These are phyloP conservation scores for Cordyceps fumosorosea DNA, from an alignment of 2,329 filamentous ascomycete species.

Conservation along the genomic window DNA sequence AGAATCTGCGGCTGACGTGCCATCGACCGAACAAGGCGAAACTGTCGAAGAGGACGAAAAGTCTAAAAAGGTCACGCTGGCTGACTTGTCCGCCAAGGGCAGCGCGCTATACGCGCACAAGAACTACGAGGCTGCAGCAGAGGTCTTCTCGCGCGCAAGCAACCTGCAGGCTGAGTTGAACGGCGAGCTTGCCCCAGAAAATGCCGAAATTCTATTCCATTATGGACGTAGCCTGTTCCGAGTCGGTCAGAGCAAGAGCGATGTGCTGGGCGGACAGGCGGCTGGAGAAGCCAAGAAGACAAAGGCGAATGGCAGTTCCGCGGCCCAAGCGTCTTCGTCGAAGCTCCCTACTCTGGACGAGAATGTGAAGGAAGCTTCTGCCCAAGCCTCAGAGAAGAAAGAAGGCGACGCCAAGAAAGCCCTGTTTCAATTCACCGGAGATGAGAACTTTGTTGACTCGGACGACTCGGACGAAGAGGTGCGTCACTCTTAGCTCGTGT, in stretches of 20 bases:
- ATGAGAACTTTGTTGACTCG: slow-evolving; percentile 85
- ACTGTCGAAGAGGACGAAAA: slow-evolving; percentile 37
- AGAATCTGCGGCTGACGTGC: not conserved
- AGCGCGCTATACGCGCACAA: slow-evolving; percentile 82
- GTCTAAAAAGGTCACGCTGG: slow-evolving; percentile 58
- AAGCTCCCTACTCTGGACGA: slow-evolving; percentile 34
- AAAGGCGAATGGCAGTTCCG: slow-evolving; percentile 34
- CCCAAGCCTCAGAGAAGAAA: slow-evolving; percentile 33
- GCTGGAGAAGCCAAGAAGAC: slow-evolving; percentile 41
- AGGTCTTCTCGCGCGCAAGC: slow-evolving; percentile 81
- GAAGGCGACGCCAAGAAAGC: slow-evolving; percentile 55
- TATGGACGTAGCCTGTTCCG: slow-evolving; percentile 94
- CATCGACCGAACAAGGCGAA: slow-evolving; percentile 31
- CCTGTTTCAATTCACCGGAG: slow-evolving; percentile 86
- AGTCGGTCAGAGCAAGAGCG: slow-evolving; percentile 87
- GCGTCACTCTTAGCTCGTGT: slow-evolving; percentile 4
- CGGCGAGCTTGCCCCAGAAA: slow-evolving; percentile 83
- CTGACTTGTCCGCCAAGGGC: slow-evolving; percentile 73
- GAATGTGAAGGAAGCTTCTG: slow-evolving; percentile 37
- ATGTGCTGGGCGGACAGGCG: slow-evolving; percentile 82
- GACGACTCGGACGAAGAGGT: slow-evolving; percentile 62
- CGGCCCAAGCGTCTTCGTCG: slow-evolving; percentile 34
- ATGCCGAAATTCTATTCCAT: slow-evolving; percentile 88
- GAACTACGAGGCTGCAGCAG: slow-evolving; percentile 78
- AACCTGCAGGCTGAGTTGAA: slow-evolving; percentile 87